Conservation (phyloP, 1,284 basidiomycete genomes). For the Malassezia slooffiae region DNA sequence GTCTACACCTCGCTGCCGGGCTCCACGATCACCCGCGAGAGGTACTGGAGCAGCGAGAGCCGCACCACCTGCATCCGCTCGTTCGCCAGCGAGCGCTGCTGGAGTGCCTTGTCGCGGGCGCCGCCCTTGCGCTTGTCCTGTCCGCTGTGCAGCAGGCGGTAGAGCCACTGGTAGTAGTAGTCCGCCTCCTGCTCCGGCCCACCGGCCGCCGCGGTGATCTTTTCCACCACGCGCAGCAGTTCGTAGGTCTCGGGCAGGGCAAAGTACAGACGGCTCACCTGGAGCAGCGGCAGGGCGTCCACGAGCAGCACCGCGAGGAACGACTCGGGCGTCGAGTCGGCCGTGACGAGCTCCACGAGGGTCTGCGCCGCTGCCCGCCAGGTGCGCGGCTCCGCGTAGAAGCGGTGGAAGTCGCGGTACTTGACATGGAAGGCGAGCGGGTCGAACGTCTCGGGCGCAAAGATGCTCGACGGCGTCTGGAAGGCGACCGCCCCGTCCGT, state of each 20-base stretch:
- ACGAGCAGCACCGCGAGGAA: slow-evolving; percentile 39
- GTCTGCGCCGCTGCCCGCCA: slow-evolving; percentile 27
- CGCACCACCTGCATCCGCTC: slow-evolving; percentile 13
- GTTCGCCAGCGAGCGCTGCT: slow-evolving; percentile 6
- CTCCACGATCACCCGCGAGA: slow-evolving; percentile 11
- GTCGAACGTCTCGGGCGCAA: slow-evolving; percentile 19
- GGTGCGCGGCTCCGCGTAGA: slow-evolving; percentile 20
- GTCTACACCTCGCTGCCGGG: background rate
- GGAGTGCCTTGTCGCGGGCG: background rate
- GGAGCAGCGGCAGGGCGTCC: slow-evolving; percentile 35
- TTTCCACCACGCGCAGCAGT: slow-evolving; percentile 34
- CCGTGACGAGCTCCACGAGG: slow-evolving; percentile 35
- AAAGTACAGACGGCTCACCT: slow-evolving; percentile 23
- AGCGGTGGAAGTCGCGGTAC: slow-evolving; percentile 39
- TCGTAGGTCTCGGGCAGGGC: slow-evolving; percentile 32
- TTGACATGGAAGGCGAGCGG: slow-evolving; percentile 37
- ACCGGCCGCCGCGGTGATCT: slow-evolving; percentile 20
- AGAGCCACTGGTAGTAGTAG: slow-evolving; percentile 30
- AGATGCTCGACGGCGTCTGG: slow-evolving; percentile 15
- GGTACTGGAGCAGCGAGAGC: slow-evolving; percentile 11
- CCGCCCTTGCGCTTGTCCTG: slow-evolving; percentile 15
- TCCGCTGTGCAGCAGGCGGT: slow-evolving; percentile 24
- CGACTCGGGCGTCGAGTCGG: slow-evolving; percentile 32
- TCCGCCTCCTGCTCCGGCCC: slow-evolving; percentile 15
- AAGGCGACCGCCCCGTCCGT: slow-evolving; percentile 1